These are phyloP conservation scores for Vigna reflexopilosa DNA, from an alignment of 306 rosid genomes.

Conservation along the genomic window DNA sequence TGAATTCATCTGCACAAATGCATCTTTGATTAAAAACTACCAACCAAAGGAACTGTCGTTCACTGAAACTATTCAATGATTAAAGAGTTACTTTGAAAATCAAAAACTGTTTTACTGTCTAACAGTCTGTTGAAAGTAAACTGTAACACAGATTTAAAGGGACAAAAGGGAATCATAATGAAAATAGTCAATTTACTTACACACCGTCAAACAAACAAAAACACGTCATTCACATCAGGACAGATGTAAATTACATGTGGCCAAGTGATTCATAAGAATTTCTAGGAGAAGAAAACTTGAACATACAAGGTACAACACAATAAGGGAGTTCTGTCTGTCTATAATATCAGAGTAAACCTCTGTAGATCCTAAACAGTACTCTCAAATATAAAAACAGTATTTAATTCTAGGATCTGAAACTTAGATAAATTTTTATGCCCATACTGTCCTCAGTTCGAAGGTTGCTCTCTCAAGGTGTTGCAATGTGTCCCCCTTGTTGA, in stretches of 20 bases:
- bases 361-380: constrained; percentile 35
- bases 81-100: neutral
- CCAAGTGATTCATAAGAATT: constrained; percentile 1
- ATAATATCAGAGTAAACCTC: constrained; percentile 32
- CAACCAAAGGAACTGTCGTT: neutral
- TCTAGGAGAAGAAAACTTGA: neutral
- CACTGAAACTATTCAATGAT: constrained; percentile 5
- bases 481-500: constrained; percentile 35
- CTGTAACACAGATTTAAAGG: neutral
- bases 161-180: neutral
- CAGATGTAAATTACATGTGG: constrained; percentile 3
- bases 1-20: constrained; percentile 68
- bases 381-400: neutral
- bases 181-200: constrained; percentile 23
- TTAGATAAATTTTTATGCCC: constrained; percentile 1
- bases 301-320: constrained; percentile 20
- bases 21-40: constrained; percentile 34
- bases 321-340: constrained; percentile 10
- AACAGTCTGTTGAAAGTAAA: neutral
- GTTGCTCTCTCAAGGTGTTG: constrained; percentile 42
- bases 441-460: constrained; percentile 30
- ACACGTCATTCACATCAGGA: constrained; percentile 17
- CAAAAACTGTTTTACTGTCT: neutral
- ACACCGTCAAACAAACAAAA: constrained; percentile 14
- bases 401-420: constrained; percentile 36